Base-by-base conservation (phyloP, 495 filamentous ascomycete species). In the Penicillium bialowiezense region DNA sequence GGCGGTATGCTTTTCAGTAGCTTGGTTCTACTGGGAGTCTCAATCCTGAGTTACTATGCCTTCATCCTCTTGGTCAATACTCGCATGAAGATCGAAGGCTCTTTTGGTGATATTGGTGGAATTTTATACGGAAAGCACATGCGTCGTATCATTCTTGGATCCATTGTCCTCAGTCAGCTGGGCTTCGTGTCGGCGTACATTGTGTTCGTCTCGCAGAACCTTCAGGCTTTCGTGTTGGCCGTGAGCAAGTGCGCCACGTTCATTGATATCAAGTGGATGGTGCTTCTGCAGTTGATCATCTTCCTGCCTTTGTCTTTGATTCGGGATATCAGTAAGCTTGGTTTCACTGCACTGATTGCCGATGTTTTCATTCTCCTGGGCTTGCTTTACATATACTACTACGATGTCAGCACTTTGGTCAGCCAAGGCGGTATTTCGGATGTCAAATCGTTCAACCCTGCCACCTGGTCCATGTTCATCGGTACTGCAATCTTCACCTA, bases 401-500 rank as follows among this genome's bases (percentile, higher is more conserved):
- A 90, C 64, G 91, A 97, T 64, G 78, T 97, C 58, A 74, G 85
- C 43, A 95, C 90, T n/a, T 82, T 97, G 29, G 80, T 82, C 20
- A 69, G 64, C 38, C 83, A 86, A n/a, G 68, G 87, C 35, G 91
- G 92, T 7, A 65, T 95, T 10, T 76, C 90, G 0, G 93, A 97
- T 63, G 87, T 97, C 56, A 76, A 83, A 46, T 70, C 82, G 50
- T 97, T 98, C 76, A 98, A 98, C 71, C 69, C 83, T 3, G 77
- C 84, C 17, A 82, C 87, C 58, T 98, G 93, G 93, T 96, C 91
- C 0, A 81, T 97, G 28, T 96, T 97, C 67, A 97, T 98, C 58
- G 93, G 93, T 55, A 97, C 93, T 7, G 95, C 93, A 15, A 97
- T 98, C 56, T 98, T 98, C 74, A 98, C 93, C 5, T 98, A 96